Base-by-base conservation (phyloP, 1,284 basidiomycete species). In the Ceratobasidium theobromae region DNA sequence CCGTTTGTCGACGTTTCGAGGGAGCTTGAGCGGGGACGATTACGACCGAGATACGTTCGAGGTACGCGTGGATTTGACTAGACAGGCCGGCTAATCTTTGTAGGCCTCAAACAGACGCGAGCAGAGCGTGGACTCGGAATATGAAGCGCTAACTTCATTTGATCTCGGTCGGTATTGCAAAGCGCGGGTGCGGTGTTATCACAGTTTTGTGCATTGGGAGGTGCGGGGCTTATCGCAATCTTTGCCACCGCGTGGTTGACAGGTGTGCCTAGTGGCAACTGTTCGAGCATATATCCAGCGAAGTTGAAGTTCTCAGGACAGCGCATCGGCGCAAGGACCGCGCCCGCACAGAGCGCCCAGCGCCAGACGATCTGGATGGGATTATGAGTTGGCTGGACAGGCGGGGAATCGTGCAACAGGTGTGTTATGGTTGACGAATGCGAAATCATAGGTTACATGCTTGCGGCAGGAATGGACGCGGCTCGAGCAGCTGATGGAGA, bases 151-250 rank as follows among this genome's bases (percentile, higher is more conserved):
- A 51, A 67, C 32, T 65, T 52, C 28, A 45, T 81, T 86, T 71
- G 75, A 85, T 71, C 77, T 91, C 23, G 91, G 92, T 18, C 81
- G 86, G 49, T 91, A 89, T 75, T 94, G 92, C 74, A 87, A 86
- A 1, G 77, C 78, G 43, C 81, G 91, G 62, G 85, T 87, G 1
- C 76, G 78, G 67, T 82, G 86, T 23, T 93, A 85, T 72, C 91
- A 95, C 74, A 77, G 82, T 66, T 85, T 94, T 73, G 83, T 81
- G 8, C 92, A 95, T 72, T 95, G 93, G 92, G 89, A 91, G 85
- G 92, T 92, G 71, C 67, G n/a, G n/a, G n/a, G 82, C 70, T 71
- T 0, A 23, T 67, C 67, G 18, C 53, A 66, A 40, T 53, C 68
- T 53, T 38, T 25, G 62, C 71, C 4, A 40, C 60, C 2, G 9